Evolutionary conservation across 169 alveolate genomes (phyloP).

Genomic region (Plasmodium fragile): DNA sequence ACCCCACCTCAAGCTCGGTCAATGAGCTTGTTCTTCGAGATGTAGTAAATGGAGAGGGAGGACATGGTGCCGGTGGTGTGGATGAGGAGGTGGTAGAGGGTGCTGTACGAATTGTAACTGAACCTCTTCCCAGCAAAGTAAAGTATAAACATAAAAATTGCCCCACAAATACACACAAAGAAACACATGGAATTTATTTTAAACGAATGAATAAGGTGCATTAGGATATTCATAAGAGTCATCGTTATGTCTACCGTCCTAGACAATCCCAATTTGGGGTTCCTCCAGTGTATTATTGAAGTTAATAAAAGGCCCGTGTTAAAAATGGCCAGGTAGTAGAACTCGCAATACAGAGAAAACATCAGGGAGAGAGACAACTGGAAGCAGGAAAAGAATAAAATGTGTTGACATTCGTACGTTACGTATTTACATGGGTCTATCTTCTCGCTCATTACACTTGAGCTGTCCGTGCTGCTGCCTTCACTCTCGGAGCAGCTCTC

Average conservation of each 20-base stretch:
- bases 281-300: constrained; percentile 48
- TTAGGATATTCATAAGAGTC: background rate
- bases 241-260: constrained; percentile 17
- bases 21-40: background rate
- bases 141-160: background rate
- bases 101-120: constrained; percentile 28
- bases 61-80: constrained; percentile 31
- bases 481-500: background rate
- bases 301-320: constrained; percentile 11
- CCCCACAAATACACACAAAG: background rate
- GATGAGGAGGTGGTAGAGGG: constrained; percentile 20
- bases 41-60: constrained; percentile 24
- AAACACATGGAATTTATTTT: constrained; percentile 24
- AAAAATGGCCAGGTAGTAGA: background rate
- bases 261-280: constrained; percentile 31
- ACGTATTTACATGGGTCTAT: constrained; percentile 6
- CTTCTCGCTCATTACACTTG: background rate
- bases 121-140: constrained; percentile 27
- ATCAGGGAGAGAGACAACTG: constrained; percentile 21
- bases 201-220: background rate
- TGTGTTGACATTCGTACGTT: constrained; percentile 51
- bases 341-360: constrained; percentile 32
- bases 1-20: constrained; percentile 28
- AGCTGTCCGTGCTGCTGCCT: background rate
- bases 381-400: constrained; percentile 36